Evolutionary conservation across 2,329 filamentous ascomycete genomes (phyloP), one percentile per base, ranked within the genome.

Genomic region (Coleophoma cylindrospora): DNA sequence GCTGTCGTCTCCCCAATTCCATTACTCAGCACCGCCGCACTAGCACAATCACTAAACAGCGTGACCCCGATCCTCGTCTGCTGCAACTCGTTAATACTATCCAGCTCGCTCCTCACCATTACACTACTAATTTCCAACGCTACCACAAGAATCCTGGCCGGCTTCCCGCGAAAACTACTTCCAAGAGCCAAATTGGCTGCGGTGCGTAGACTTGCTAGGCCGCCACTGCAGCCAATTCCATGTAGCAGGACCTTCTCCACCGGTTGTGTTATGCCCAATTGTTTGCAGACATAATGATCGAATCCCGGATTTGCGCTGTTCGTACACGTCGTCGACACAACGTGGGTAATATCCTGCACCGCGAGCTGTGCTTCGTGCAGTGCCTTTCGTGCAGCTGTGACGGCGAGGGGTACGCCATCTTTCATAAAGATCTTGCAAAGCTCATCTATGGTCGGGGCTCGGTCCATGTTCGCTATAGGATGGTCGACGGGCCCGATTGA

Each of bases 21-120:
- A 59, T 89, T 89, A 60, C 80, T 83, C 34, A 89, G 61, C 1
- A 89, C 70, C 27, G 80, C 66, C 0, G 84, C 80, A 50, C 83
- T 83, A n/a, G 81, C 84, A 55, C 81, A 87, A 64, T 89, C 85
- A 17, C 83, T 86, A 63, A 89, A 89, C 2, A 89, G 67, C 13
- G 78, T 79, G 1, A 81, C 73, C 2, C 83, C 85, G 57, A 89
- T 86, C 33, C 83, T 73, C 11, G 82, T 78, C 52, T 84, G 73
- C 57, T 85, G 77, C 14, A 72, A 59, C 56, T 79, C 71, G 53
- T 81, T 61, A 62, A 86, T 77, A 62, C 77, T 81, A 54, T 86
- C 76, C 43, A 89, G 67, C 64, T 88, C 85, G 57, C 80, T 84
- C 40, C 83, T 72, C 6, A 83, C 77, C 60, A 86, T 68, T 1